Base-by-base conservation (phyloP, 2,329 filamentous ascomycete genomes). In the Eurotiales sp. region DNA sequence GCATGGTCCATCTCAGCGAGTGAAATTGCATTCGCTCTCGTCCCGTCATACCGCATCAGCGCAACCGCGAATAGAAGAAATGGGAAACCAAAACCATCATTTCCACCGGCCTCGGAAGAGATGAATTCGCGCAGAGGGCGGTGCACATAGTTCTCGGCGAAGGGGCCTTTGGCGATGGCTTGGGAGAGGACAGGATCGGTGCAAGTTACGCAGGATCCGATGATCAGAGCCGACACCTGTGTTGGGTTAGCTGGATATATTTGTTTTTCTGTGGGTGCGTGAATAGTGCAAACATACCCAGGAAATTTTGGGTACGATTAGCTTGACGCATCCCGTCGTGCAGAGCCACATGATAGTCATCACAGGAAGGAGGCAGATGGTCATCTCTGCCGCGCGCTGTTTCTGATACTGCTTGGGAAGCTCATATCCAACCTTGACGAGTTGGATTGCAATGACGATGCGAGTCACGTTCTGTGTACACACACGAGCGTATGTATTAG, bases 101-200 rank as follows among this genome's bases (percentile, higher is more conserved):
- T 84, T 2, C 77, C 76, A 6, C 82, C 82, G 3, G 80, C 81
- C 55, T 85, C 82, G 1, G 81, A 75, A 0, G 81, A 83, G 17
- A 85, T 84, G 51, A 84, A 78, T 56, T 84, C 80, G 23, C 81
- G 75, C 3, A 85, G 68, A 3, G 76, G 72, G 1, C 80, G 74
- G 8, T 77, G 71, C 2, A 85, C 81, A 52, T 77, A 84, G 53
- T 82, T 83, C 58, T 85, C 81, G 0, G 82, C 74, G 56, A 85
- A 84, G 0, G 80, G 78, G 0, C 81, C 81, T 61, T 84, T 84
- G 15, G 81, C 82, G 14, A 84, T 75, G 22, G 80, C 79, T 58
- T 84, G 81, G 0, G 80, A 83, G 4, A 85, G 68, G n/a, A 84
- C 72, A 0, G 81, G 81, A 54, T 84, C 82, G 0, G 81, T 85